phyloP scores from a whole-genome alignment of 805 yeast species.

The Candida sakaeoensis region DNA sequence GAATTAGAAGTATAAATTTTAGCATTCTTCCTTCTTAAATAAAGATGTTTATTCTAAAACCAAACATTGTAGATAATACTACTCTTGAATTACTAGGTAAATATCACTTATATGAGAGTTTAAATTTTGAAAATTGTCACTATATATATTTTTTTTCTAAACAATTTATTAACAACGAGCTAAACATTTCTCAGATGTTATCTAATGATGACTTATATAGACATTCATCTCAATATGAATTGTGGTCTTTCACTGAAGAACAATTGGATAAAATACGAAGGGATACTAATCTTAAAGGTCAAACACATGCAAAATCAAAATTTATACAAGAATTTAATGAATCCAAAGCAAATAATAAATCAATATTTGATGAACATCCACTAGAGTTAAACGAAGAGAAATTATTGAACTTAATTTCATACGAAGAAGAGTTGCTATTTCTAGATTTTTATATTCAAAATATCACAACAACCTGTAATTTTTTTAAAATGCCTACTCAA shows the following conservation, averaged over 20 bases:
- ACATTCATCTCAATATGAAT: constrained; percentile 74
- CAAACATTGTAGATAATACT: too few relatives aligned
- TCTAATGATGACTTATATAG: constrained; percentile 86
- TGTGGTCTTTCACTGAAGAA: constrained; percentile 78
- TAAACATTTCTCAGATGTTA: too few relatives aligned
- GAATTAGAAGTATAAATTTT: constrained; percentile 25
- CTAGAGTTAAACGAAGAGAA: constrained; percentile 27
- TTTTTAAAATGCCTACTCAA: constrained; percentile 81
- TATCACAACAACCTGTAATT: constrained; percentile 64
- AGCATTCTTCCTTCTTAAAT: too few relatives aligned
- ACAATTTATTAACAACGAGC: too few relatives aligned
- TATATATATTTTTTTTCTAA: too few relatives aligned
- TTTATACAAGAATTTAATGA: constrained; percentile 21
- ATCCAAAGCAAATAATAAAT: constrained; percentile 19
- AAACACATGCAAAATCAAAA: constrained; percentile 26
- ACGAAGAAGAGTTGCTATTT: constrained; percentile 68
- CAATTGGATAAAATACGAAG: constrained; percentile 49
- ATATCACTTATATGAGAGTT: too few relatives aligned
- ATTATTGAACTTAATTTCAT: constrained; percentile 45
- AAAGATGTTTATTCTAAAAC: too few relatives aligned
- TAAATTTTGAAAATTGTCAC: too few relatives aligned
- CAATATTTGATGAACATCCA: constrained; percentile 26
- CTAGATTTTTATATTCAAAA: constrained; percentile 71
- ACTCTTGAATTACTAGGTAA: too few relatives aligned
- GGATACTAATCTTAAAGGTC: constrained; percentile 55